Conservation (phyloP, 108 stramenopile species). For the Craspedostauros australis region DNA sequence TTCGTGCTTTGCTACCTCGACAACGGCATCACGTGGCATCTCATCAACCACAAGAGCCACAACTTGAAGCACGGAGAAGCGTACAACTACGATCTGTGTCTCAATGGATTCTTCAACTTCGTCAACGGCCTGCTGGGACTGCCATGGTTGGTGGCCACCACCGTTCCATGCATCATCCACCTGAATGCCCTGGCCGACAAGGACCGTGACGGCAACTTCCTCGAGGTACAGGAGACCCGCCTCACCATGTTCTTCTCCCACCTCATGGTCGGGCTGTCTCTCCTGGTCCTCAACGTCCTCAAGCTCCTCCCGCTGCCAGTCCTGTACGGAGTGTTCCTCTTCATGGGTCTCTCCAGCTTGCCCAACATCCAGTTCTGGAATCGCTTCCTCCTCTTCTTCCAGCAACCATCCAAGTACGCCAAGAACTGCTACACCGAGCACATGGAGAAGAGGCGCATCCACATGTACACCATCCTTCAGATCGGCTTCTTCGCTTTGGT, state of each 20-base stretch:
- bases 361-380: slow-evolving; percentile 39
- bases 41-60: slow-evolving; percentile 27
- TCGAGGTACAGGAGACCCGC: slow-evolving; percentile 35
- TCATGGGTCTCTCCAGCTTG: slow-evolving; percentile 38
- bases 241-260: slow-evolving; percentile 29
- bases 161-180: slow-evolving; percentile 39
- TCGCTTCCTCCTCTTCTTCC: slow-evolving; percentile 43
- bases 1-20: slow-evolving; percentile 47
- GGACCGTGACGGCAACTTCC: slow-evolving; percentile 19
- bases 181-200: slow-evolving; percentile 30
- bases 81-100: slow-evolving; percentile 35
- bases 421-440: slow-evolving; percentile 22
- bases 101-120: slow-evolving; percentile 27
- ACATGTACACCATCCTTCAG: slow-evolving; percentile 36
- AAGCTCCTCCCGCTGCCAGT: slow-evolving; percentile 36
- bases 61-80: slow-evolving; percentile 39
- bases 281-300: slow-evolving; percentile 13
- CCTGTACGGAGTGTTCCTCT: slow-evolving; percentile 40
- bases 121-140: slow-evolving; percentile 35
- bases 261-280: slow-evolving; percentile 14
- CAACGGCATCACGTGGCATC: slow-evolving; percentile 40
- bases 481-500: slow-evolving; percentile 30
- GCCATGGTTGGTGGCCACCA: slow-evolving; percentile 45
- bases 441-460: slow-evolving; percentile 23
- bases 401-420: slow-evolving; percentile 30